Evolutionary conservation across 805 yeast genomes (phyloP), one percentile per base, ranked within the genome.

Genomic region (Suhomyces xylopsoci): DNA sequence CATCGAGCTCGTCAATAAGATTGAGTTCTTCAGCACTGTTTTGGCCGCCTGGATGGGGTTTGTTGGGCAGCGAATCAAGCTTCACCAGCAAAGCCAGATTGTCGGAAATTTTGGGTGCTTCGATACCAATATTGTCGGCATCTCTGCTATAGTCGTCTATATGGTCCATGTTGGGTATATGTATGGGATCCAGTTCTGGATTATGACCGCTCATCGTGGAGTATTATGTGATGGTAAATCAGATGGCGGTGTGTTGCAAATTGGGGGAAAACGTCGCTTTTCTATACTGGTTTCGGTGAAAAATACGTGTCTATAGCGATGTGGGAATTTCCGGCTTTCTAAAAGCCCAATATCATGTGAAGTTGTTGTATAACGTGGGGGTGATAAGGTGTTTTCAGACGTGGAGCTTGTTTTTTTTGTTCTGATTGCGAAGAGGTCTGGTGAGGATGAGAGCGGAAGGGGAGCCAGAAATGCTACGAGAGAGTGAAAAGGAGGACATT

Each of bases 1-100:
- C 51, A 5, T 51, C 28, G 41, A 50, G 56, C 26, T 50, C 53
- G 9, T 43, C 40, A 7, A 49, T 45, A 24, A 36, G 43, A n/a
- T 36, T 36, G 14, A 36, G 22, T 19, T 38, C 42, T 8, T 38
- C 42, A 19, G 14, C 42, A 10, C 7, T 38, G 20, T 36, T 36
- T 15, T n/a, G 41, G 20, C 41, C 41, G 41, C 12, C 12, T n/a
- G 41, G 20, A 15, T 36, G 41, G 15, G 42, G 42, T 38, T 38
- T 38, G 24, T 15, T 17, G 42, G 42, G 42, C 20, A 19, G 24
- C 24, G 42, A 38, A 17, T 38, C 42, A 19, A 38, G 42, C 20
- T 38, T 38, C n/a, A 38, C 42, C 42, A 38, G 42, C 20, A 19
- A 19, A 17, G 42, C 42, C 20, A 19, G n/a, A 38, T 17, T 19